Evolutionary conservation across 208 protist genomes (phyloP).

Genomic region (Trypanosoma conorhini): DNA sequence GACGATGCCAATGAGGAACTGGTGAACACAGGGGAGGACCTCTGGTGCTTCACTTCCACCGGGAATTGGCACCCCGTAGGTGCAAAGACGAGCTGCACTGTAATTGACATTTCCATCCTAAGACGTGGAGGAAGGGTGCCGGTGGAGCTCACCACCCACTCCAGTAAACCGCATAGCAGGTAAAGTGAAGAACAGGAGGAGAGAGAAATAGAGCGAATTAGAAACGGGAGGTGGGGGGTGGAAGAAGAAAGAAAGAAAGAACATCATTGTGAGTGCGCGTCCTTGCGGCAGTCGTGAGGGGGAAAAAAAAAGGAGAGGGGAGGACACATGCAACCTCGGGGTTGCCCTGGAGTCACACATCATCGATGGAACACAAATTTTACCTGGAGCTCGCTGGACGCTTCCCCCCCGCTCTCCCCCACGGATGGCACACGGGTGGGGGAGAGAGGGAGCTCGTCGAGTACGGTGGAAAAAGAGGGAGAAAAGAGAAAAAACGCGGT

Average conservation of each 20-base stretch:
- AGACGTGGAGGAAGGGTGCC: background rate
- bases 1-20: conserved; percentile 11
- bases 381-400: background rate
- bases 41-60: conserved; percentile 16
- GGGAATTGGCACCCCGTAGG: conserved; percentile 19
- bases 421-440: background rate
- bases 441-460: background rate
- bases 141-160: background rate
- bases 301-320: conserved; percentile 6
- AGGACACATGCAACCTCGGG: background rate
- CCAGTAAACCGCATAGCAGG: background rate
- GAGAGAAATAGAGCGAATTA: background rate
- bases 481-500: conserved; percentile 19
- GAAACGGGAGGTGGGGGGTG: no score
- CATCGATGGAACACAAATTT: no score
- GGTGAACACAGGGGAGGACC: conserved; percentile 5
- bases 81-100: conserved; percentile 25
- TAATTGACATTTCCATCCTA: conserved; percentile 22
- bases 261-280: background rate
- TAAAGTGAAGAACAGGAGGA: background rate
- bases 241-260: no score
- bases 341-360: background rate
- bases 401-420: background rate
- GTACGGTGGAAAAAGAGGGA: conserved; percentile 3
- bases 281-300: no score